phyloP scores from a whole-genome alignment of 345 rosid genomes.

The Orychophragmus violaceus region DNA sequence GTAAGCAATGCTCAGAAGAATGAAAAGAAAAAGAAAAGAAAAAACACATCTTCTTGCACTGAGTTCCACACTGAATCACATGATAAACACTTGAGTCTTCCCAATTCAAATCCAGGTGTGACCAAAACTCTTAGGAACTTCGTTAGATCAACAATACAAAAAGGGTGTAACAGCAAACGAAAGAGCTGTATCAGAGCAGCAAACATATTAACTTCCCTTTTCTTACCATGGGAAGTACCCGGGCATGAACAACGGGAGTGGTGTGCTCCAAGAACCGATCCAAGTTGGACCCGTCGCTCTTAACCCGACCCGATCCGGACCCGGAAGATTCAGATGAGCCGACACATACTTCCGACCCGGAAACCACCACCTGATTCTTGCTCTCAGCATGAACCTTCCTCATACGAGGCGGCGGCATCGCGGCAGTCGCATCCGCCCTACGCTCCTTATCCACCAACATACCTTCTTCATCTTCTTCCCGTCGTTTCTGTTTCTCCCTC shows the following conservation, averaged over 20 bases:
- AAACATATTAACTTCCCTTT: background rate
- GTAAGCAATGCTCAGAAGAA: background rate
- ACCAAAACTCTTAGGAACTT: background rate
- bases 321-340: conserved; percentile 38
- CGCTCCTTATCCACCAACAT: conserved; percentile 23
- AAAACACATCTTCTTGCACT: background rate
- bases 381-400: conserved; percentile 21
- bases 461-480: conserved; percentile 12
- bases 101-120: background rate
- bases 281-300: conserved; percentile 50
- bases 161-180: background rate
- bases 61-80: background rate
- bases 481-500: conserved; percentile 29
- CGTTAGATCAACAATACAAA: background rate
- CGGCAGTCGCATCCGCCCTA: background rate
- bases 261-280: conserved; percentile 89
- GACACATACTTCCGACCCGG: conserved; percentile 30
- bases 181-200: background rate
- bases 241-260: conserved; percentile 63
- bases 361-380: conserved; percentile 26
- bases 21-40: background rate
- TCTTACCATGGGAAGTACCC: conserved; percentile 61
- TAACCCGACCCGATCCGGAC: conserved; percentile 33
- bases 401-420: conserved; percentile 5
- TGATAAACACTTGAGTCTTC: background rate